These are phyloP conservation scores for Yamadazyma aaseri DNA, from an alignment of 1,139 yeast species.

Conservation along the genomic window DNA sequence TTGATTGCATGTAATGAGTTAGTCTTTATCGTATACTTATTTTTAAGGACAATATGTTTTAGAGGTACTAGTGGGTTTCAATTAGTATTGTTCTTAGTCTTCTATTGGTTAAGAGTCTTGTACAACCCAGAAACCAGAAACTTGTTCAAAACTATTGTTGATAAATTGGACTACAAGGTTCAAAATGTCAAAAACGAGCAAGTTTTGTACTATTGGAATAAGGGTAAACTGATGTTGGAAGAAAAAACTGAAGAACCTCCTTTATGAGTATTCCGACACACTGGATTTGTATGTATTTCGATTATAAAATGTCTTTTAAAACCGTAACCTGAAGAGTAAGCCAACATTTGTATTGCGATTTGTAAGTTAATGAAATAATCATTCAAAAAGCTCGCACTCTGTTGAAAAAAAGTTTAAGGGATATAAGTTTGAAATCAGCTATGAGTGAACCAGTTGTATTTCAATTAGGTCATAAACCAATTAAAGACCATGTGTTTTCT, in stretches of 20 bases:
- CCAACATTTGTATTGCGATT: too few species aligned
- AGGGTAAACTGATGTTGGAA: constrained; percentile 38
- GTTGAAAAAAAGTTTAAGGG: constrained; percentile 2
- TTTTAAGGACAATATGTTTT: constrained; percentile 58
- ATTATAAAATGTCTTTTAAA: too few species aligned
- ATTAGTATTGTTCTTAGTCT: constrained; percentile 51
- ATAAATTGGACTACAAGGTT: constrained; percentile 43
- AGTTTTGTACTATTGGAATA: constrained; percentile 44
- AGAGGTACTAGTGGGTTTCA: constrained; percentile 71
- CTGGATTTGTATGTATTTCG: too few species aligned
- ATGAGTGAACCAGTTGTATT: constrained; percentile 34
- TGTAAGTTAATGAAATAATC: too few species aligned
- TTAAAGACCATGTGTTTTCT: constrained; percentile 88
- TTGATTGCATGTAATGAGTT: constrained; percentile 63
- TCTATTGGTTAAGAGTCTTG: constrained; percentile 70
- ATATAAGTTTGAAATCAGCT: neutral
- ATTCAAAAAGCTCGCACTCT: constrained; percentile 2
- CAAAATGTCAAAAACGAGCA: constrained; percentile 43
- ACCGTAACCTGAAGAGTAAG: too few species aligned
- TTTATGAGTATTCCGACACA: too few species aligned
- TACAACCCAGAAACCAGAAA: constrained; percentile 50
- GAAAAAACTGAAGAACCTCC: constrained; percentile 20
- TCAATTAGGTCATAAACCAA: constrained; percentile 79
- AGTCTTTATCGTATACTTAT: constrained; percentile 48
- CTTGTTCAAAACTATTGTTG: constrained; percentile 40